Evolutionary conservation across 148 eudicot species (phyloP).

Genomic region (Mesembryanthemum crystallinum): DNA sequence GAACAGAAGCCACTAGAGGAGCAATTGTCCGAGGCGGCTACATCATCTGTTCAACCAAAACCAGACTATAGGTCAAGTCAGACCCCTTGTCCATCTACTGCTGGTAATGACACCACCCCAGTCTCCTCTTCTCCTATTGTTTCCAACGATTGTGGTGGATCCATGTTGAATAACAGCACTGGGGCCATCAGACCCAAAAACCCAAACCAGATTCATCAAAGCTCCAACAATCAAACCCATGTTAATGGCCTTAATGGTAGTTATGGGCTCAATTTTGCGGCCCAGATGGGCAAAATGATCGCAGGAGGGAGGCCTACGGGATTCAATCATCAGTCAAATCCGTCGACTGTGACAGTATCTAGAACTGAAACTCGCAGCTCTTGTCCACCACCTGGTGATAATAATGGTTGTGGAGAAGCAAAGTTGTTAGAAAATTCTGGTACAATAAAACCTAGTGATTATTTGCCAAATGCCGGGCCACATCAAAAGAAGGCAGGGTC

Average conservation of each 20-base stretch:
- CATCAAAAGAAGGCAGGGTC: conserved; percentile 22
- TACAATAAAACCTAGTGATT: conserved; percentile 13
- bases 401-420: conserved; percentile 16
- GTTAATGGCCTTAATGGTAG: conserved; percentile 39
- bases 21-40: conserved; percentile 5
- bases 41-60: conserved; percentile 17
- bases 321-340: conserved; percentile 12
- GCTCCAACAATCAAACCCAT: conserved; percentile 17
- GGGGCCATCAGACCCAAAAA: conserved; percentile 10
- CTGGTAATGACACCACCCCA: conserved; percentile 9
- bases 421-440: conserved; percentile 21
- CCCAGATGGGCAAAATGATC: conserved; percentile 32
- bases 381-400: conserved; percentile 9
- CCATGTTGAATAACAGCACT: conserved; percentile 15
- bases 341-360: conserved; percentile 8
- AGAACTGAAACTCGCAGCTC: conserved; percentile 14
- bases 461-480: conserved; percentile 2
- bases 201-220: conserved; percentile 26
- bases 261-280: conserved; percentile 22
- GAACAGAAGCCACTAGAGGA: conserved; percentile 16
- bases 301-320: conserved; percentile 16
- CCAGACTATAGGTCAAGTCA: conserved; percentile 11
- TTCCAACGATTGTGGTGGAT: conserved; percentile 16
- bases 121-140: conserved; percentile 13
- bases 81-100: conserved; percentile 12